phyloP scores from a whole-genome alignment of 768 basidiomycete species.

The Termitomyces sp. region DNA sequence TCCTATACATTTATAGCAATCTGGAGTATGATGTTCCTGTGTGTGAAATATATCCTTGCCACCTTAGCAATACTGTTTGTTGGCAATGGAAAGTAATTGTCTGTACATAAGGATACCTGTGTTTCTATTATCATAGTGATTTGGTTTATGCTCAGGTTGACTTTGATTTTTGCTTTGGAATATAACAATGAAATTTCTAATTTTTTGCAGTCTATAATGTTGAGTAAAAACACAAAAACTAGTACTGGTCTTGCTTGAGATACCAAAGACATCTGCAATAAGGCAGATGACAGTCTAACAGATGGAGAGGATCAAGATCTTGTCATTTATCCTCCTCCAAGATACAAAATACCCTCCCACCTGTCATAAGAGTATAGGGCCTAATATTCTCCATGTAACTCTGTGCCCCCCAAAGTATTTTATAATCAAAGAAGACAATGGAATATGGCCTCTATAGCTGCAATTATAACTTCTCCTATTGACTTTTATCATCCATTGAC shows the following conservation, averaged over 20 bases:
- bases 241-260: neutral
- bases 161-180: neutral
- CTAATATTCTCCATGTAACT: too few species aligned
- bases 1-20: conserved; percentile 13
- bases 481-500: too few species aligned
- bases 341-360: too few species aligned
- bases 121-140: conserved; percentile 1
- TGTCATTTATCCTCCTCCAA: conserved; percentile 7
- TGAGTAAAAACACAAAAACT: neutral
- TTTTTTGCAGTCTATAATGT: neutral
- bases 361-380: too few species aligned
- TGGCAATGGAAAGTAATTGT: neutral
- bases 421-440: too few species aligned
- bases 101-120: conserved; percentile 8
- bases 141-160: conserved; percentile 8
- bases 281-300: too few species aligned
- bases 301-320: neutral
- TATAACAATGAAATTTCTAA: neutral
- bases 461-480: too few species aligned
- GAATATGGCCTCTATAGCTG: too few species aligned
- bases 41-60: conserved; percentile 3
- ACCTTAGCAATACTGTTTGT: neutral
- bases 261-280: neutral
- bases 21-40: conserved; percentile 11
- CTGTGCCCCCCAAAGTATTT: too few species aligned